Base-by-base conservation (phyloP, 805 yeast species). In the Candida hungchunana region DNA sequence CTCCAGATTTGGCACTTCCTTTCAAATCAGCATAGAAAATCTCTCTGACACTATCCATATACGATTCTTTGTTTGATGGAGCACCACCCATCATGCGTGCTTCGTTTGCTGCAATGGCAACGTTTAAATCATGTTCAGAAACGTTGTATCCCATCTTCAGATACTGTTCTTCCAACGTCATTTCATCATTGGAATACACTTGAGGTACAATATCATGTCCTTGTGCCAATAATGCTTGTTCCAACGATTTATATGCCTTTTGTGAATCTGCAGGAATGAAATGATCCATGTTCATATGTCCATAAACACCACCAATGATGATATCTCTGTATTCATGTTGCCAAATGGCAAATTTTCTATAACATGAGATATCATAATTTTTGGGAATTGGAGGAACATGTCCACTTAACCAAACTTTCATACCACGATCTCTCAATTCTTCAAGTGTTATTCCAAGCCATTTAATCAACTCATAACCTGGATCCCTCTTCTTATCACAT, bases 221-320 rank as follows among this genome's bases (percentile, higher is more conserved):
- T 17, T 57, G 44, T 14, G 50, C 49, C 13, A 44, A 28, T 11
- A 47, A 22, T 7, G 48, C 35, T 7, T 23, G 29, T 26, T 37
- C 42, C 26, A 46, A 37, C 7, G 52, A 71, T 40, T 69, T 67
- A 64, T 83, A 79, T 1, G 93, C 85, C 46, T 74, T 72, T 31
- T 69, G 71, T 2, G 86, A 71, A 60, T 86, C 90, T 42, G 82
- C 64, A 0, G 94, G 87, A 29, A 83, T 69, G 55, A 82, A 85
- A 61, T 86, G 95, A 55, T 87, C 95, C 36, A 85, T 66, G 58
- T 86, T 86, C 95, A 86, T 86, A 55, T 86, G 96, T 0, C 96
- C 96, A 56, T 73, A 86, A 20, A 86, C 61, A 9, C 89, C 87
- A 14, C 95, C 95, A 43, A 87, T 67, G 18, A 86, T 82, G 26